These are phyloP conservation scores for Boletus semigastroideus DNA, from an alignment of 1,284 basidiomycete species.

Conservation along the genomic window DNA sequence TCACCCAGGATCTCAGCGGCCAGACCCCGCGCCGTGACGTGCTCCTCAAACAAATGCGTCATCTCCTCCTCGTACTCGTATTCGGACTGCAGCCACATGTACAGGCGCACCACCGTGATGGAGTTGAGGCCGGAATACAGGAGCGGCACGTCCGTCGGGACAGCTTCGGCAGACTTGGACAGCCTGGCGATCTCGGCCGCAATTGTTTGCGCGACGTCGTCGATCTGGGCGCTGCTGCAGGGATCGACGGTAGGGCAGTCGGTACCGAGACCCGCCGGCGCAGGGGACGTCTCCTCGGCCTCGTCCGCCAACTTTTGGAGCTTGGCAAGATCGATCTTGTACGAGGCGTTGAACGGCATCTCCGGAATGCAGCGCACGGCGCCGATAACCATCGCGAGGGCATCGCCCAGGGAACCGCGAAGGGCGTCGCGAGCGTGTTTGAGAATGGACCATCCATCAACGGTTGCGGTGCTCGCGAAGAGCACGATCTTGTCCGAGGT, in stretches of 20 bases:
- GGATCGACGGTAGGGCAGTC: conserved; percentile 4
- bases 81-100: conserved; percentile 28
- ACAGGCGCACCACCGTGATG: conserved; percentile 23
- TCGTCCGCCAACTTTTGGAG: conserved; percentile 25
- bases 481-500: conserved; percentile 26
- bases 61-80: conserved; percentile 24
- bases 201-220: conserved; percentile 13
- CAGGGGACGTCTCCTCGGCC: conserved; percentile 2
- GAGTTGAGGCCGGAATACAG: conserved; percentile 28
- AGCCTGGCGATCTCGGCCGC: conserved; percentile 19
- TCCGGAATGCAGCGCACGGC: conserved; percentile 23
- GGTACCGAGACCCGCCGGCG: not conserved
- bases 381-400: conserved; percentile 22
- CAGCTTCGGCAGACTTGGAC: conserved; percentile 16
- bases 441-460: conserved; percentile 20
- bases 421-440: conserved; percentile 22
- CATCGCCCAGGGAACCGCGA: conserved; percentile 14
- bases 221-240: conserved; percentile 1
- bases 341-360: conserved; percentile 32
- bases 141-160: conserved; percentile 17
- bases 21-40: conserved; percentile 19
- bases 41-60: conserved; percentile 21
- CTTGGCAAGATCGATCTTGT: conserved; percentile 24
- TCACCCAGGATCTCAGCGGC: conserved; percentile 17
- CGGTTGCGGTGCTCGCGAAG: conserved; percentile 17